Evolutionary conservation across 345 rosid species (phyloP).

Genomic region (Acer campestre): DNA sequence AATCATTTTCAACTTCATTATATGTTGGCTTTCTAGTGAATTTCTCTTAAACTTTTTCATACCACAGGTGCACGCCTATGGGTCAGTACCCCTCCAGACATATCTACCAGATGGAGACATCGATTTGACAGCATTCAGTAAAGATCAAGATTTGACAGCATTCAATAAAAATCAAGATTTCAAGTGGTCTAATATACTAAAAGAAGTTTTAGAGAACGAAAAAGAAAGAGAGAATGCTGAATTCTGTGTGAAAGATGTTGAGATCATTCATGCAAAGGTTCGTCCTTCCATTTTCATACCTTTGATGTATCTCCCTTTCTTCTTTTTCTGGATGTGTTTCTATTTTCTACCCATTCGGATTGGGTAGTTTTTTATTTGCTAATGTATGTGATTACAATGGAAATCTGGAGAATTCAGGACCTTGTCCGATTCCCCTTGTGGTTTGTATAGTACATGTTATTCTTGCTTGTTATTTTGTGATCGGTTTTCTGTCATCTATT

Average conservation of each 20-base stretch:
- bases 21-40: not conserved
- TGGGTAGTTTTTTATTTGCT: not conserved
- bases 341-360: not conserved
- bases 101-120: slow-evolving; percentile 74
- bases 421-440: not conserved
- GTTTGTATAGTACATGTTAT: not conserved
- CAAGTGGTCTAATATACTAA: slow-evolving; percentile 58
- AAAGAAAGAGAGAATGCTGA: slow-evolving; percentile 54
- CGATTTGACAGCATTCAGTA: slow-evolving; percentile 56
- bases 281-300: slow-evolving; percentile 6
- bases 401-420: not conserved
- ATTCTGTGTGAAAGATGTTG: slow-evolving; percentile 60
- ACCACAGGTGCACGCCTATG: slow-evolving; percentile 55
- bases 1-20: not conserved
- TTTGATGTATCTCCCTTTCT: not conserved
- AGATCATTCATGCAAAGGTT: slow-evolving; percentile 64
- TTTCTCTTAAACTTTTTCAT: not conserved
- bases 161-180: slow-evolving; percentile 40
- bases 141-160: slow-evolving; percentile 38
- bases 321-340: not conserved
- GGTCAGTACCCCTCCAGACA: slow-evolving; percentile 68
- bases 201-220: slow-evolving; percentile 51
- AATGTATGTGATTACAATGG: not conserved
- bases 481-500: not conserved
- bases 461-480: not conserved